Conservation (phyloP, 805 yeast species). For the Kluyveromyces wickerhamii region DNA sequence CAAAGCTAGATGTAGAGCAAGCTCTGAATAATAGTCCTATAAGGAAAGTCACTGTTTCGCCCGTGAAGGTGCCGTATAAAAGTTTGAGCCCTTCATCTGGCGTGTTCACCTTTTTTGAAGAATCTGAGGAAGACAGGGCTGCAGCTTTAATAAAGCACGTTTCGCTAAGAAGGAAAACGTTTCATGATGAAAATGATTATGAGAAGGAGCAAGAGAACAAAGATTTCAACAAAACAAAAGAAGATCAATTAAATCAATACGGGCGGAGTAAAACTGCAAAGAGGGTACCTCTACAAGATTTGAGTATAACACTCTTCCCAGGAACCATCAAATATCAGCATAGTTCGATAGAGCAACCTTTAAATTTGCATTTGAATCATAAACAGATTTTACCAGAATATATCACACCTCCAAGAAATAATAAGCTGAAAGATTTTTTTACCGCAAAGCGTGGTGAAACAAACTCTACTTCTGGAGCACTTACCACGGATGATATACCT, state of each 20-base stretch:
- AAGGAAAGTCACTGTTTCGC: conserved; percentile 9
- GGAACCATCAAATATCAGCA: conserved; percentile 16
- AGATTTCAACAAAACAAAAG: not conserved
- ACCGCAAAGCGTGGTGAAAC: conserved; percentile 1
- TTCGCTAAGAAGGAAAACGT: conserved; percentile 23
- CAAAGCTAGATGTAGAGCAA: conserved; percentile 9
- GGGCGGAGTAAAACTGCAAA: not conserved
- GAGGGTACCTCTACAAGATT: conserved; percentile 13
- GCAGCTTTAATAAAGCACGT: conserved; percentile 12
- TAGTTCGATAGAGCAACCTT: conserved; percentile 7
- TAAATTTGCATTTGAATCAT: conserved; percentile 12
- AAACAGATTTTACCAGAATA: conserved; percentile 13
- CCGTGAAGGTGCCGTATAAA: not conserved
- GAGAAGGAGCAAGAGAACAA: conserved; percentile 13
- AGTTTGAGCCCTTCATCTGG: not conserved
- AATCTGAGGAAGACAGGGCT: conserved; percentile 14
- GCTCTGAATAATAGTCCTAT: conserved; percentile 17
- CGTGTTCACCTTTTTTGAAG: conserved; percentile 21
- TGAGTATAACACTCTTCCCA: conserved; percentile 12
- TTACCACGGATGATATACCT: conserved; percentile 18
- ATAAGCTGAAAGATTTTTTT: conserved; percentile 12
- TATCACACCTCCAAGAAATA: conserved; percentile 20
- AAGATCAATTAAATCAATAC: not conserved
- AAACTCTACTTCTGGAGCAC: too few relatives aligned
- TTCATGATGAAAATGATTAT: conserved; percentile 19